phyloP scores from a whole-genome alignment of 2,329 filamentous ascomycete genomes.

The Coniella vitis region DNA sequence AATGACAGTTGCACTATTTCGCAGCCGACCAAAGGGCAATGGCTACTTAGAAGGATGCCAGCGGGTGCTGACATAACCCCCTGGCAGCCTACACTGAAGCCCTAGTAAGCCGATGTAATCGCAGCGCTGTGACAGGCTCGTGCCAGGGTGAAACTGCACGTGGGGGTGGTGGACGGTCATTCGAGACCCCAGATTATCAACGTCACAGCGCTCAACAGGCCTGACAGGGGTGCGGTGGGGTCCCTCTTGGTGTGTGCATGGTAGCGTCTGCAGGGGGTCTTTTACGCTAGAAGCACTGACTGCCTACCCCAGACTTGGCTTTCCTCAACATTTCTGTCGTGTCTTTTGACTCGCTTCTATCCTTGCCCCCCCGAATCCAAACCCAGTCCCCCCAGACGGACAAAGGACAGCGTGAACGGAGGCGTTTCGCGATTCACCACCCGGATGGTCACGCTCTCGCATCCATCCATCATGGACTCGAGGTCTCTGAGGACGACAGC shows the following conservation, averaged over 20 bases:
- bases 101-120: neutral
- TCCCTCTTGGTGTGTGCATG: neutral
- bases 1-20: no score
- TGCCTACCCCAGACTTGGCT: neutral
- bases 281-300: no score
- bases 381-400: neutral
- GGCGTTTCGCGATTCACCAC: slow-evolving; percentile 16
- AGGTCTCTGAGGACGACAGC: slow-evolving; percentile 31
- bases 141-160: slow-evolving; percentile 1
- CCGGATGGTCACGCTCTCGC: neutral
- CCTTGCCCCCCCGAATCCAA: neutral
- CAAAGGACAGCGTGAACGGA: no score
- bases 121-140: slow-evolving; percentile 5
- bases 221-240: neutral
- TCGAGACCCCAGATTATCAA: slow-evolving; percentile 6
- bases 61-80: no score
- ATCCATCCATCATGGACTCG: slow-evolving; percentile 25
- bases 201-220: neutral
- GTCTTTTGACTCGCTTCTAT: no score
- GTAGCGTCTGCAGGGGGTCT: no score
- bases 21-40: no score
- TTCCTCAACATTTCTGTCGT: slow-evolving; percentile 3
- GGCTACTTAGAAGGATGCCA: no score
- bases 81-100: no score
- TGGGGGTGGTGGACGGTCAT: slow-evolving; percentile 1